Conservation (phyloP, 1,139 yeast genomes). For the Taphrina communis region DNA sequence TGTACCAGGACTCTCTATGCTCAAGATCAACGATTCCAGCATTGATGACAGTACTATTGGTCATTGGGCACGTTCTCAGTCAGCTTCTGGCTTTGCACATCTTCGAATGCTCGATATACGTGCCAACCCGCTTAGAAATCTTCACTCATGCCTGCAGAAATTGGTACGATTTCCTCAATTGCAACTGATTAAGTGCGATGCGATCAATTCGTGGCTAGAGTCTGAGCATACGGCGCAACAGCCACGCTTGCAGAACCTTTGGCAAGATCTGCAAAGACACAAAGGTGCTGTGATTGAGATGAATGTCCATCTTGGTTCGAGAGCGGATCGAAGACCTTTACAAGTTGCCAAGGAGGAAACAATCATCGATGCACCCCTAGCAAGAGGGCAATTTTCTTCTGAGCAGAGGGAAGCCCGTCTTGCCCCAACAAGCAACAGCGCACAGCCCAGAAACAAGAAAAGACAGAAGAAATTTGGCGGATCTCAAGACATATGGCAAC, state of each 20-base stretch:
- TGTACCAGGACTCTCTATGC: constrained; percentile 1
- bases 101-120: constrained; percentile 21
- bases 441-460: constrained; percentile 7
- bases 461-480: constrained; percentile 1
- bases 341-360: not conserved
- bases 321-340: constrained; percentile 23
- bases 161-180: not conserved
- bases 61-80: constrained; percentile 33
- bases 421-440: not conserved
- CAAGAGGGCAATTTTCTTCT: not conserved
- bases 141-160: not conserved
- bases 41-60: constrained; percentile 13
- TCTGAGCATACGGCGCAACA: no score
- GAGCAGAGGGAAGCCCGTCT: not conserved
- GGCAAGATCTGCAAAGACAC: constrained; percentile 3
- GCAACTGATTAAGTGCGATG: not conserved
- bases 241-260: not conserved
- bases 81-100: constrained; percentile 16
- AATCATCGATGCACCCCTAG: not conserved
- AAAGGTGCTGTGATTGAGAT: constrained; percentile 9
- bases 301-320: constrained; percentile 17
- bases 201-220: not conserved
- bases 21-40: constrained; percentile 15
- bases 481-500: constrained; percentile 5
- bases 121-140: not conserved